Conservation (phyloP, 371 early-diverging fungal species). For the Zopfochytrium polystomum region DNA sequence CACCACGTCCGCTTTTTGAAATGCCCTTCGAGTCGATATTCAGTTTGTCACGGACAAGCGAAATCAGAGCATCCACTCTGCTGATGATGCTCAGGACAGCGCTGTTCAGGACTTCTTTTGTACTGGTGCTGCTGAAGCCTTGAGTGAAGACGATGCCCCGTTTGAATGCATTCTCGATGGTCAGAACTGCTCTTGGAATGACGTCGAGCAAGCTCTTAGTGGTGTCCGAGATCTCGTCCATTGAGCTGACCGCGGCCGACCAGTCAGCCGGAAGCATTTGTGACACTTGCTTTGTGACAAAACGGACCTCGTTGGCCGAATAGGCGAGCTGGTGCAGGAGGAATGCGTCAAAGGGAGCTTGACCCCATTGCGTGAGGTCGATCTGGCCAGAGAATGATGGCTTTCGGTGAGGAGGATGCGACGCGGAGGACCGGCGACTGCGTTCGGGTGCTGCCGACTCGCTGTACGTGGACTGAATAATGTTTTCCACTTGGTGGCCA, state of each 20-base stretch:
- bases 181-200: conserved; percentile 43
- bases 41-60: not conserved
- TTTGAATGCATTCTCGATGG: conserved; percentile 47
- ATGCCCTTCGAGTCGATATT: not conserved
- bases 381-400: no score
- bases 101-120: conserved; percentile 51
- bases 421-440: not conserved
- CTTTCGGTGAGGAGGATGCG: no score
- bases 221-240: not conserved
- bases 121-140: conserved; percentile 59
- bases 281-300: conserved; percentile 9
- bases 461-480: not conserved
- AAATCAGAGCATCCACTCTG: not conserved
- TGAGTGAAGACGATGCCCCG: conserved; percentile 62
- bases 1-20: not conserved
- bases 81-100: conserved; percentile 49
- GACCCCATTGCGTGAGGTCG: conserved; percentile 28
- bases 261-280: not conserved
- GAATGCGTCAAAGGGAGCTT: conserved; percentile 53
- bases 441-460: not conserved
- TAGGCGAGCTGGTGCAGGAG: conserved; percentile 61
- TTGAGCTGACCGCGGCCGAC: not conserved
- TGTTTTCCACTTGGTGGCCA: conserved; percentile 13
- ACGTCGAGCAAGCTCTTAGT: not conserved
- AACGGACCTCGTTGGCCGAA: conserved; percentile 47